phyloP scores from a whole-genome alignment of 192 early-diverging fungal genomes.

The Phlyctochytrium arcticum region DNA sequence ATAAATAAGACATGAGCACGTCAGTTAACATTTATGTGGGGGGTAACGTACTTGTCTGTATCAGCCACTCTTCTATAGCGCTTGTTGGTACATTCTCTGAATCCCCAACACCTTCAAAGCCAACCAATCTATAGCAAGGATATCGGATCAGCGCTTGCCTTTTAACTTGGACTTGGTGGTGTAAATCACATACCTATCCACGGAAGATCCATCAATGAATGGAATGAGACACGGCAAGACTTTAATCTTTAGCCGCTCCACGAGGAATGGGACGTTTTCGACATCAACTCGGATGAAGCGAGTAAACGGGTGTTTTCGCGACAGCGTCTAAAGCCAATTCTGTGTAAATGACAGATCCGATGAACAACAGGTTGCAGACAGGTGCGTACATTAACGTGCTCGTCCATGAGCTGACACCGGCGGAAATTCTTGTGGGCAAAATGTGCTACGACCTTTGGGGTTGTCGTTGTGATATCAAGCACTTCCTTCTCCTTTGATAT shows the following conservation, averaged over 20 bases:
- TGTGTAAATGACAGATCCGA: neutral
- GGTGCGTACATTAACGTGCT: constrained; percentile 65
- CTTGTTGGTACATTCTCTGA: constrained; percentile 79
- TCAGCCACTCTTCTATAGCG: constrained; percentile 66
- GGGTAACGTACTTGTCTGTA: constrained; percentile 41
- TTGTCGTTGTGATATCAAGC: constrained; percentile 73
- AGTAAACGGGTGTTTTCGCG: constrained; percentile 76
- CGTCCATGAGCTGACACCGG: constrained; percentile 89
- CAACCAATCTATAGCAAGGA: constrained; percentile 58
- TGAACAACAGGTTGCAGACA: too few species aligned
- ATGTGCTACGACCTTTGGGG: constrained; percentile 68
- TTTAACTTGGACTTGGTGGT: too few species aligned
- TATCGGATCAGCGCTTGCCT: neutral
- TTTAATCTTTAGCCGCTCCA: constrained; percentile 80
- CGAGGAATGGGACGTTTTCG: constrained; percentile 84
- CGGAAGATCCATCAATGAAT: constrained; percentile 67
- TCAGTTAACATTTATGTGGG: neutral
- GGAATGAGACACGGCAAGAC: constrained; percentile 85
- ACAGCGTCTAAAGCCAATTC: too few species aligned
- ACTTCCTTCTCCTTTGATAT: constrained; percentile 78
- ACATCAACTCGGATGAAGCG: constrained; percentile 87
- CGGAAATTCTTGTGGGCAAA: constrained; percentile 93
- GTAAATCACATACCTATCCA: constrained; percentile 55
- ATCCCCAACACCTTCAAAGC: constrained; percentile 93
- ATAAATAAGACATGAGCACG: neutral